Conservation (phyloP, 78 protist species). For the Trichosphaerium sp. region DNA sequence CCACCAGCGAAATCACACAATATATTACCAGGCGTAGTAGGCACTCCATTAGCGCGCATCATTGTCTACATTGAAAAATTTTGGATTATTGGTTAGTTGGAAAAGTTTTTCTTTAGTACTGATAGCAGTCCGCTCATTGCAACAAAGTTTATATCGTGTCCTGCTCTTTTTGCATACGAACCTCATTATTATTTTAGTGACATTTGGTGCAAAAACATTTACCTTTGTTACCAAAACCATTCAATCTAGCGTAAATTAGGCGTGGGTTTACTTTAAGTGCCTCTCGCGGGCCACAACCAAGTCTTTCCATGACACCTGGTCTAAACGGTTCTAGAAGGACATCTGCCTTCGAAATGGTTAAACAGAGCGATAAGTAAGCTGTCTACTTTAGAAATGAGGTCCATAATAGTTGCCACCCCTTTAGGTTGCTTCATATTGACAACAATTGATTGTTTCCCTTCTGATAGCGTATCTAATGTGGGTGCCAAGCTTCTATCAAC, state of each 20-base stretch:
- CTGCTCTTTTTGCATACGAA: conserved; percentile 30
- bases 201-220: neutral
- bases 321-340: conserved; percentile 60
- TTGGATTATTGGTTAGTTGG: neutral
- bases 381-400: neutral
- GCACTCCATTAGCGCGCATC: conserved; percentile 14
- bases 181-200: neutral
- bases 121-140: conserved; percentile 42
- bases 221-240: conserved; percentile 66
- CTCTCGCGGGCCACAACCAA: neutral
- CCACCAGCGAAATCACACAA: conserved; percentile 71
- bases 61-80: neutral
- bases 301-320: conserved; percentile 12
- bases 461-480: conserved; percentile 6
- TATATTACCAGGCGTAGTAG: conserved; percentile 38
- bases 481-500: conserved; percentile 26
- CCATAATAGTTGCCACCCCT: neutral
- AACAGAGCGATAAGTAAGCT: neutral
- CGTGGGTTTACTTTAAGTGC: conserved; percentile 9
- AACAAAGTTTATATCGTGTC: conserved; percentile 71
- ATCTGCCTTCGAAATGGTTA: conserved; percentile 17
- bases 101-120: neutral
- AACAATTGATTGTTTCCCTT: conserved; percentile 51
- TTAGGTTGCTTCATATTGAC: conserved; percentile 17
- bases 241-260: conserved; percentile 50